Evolutionary conservation across 768 basidiomycete species (phyloP).

Genomic region (Mrakia frigida): DNA sequence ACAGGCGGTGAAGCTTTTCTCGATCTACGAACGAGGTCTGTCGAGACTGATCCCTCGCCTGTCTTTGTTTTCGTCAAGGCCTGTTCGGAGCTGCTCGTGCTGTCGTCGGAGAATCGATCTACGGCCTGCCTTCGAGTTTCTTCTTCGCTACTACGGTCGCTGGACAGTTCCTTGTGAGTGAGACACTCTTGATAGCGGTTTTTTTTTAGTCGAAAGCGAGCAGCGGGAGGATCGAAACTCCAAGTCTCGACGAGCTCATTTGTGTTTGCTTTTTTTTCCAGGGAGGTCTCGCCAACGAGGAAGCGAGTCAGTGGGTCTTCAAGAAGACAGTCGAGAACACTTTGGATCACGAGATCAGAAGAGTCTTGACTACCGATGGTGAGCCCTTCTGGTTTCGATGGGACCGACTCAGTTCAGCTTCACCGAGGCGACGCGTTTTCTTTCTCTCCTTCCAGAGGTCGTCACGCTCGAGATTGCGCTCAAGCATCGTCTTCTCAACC

Average conservation of each 20-base stretch:
- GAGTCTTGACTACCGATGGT: background rate
- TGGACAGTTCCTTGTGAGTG: background rate
- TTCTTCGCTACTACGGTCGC: background rate
- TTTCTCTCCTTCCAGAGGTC: background rate
- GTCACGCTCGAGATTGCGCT: background rate
- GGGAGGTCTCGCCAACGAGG: background rate
- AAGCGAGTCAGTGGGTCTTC: background rate
- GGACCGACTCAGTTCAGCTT: too few relatives aligned
- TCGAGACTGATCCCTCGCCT: too few relatives aligned
- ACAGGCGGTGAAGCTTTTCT: background rate
- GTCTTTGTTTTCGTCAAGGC: too few relatives aligned
- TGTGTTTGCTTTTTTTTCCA: too few relatives aligned
- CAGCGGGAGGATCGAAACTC: too few relatives aligned
- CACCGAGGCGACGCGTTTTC: too few relatives aligned
- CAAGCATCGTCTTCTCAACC: background rate
- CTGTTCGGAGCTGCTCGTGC: background rate
- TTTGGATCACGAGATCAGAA: background rate
- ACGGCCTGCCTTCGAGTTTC: background rate
- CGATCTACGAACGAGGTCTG: too few relatives aligned
- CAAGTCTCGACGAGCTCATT: too few relatives aligned
- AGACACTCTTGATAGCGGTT: too few relatives aligned
- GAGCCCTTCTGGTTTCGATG: background rate
- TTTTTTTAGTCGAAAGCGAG: too few relatives aligned
- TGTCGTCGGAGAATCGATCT: background rate
- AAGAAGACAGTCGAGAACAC: background rate